phyloP scores from a whole-genome alignment of 306 rosid species.

The Argentina anserina region DNA sequence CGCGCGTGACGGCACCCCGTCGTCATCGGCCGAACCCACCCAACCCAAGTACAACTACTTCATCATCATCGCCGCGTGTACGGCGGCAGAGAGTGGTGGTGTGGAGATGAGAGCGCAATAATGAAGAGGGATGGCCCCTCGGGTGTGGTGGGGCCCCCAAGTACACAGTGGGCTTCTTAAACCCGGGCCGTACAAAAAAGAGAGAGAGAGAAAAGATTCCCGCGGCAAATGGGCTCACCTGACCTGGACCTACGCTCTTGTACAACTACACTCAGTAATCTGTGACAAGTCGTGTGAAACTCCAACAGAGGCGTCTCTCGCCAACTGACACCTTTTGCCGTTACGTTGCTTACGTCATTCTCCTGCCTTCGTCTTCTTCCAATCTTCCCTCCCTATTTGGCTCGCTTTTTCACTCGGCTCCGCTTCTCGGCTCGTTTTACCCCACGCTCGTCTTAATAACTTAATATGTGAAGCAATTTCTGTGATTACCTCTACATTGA shows the following conservation, averaged over 20 bases:
- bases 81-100: neutral
- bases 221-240: slow-evolving; percentile 14
- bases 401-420: neutral
- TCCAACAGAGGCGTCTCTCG: neutral
- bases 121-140: neutral
- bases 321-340: slow-evolving; percentile 39
- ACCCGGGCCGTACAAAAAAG: neutral
- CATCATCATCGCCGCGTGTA: slow-evolving; percentile 33
- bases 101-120: slow-evolving; percentile 9
- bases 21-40: slow-evolving; percentile 1
- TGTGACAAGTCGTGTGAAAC: neutral
- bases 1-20: slow-evolving; percentile 28
- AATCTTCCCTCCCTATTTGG: neutral
- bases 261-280: neutral
- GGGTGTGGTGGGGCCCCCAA: neutral
- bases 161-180: neutral
- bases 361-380: neutral
- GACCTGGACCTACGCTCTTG: neutral
- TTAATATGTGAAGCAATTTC: too few relatives aligned
- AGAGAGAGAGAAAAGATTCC: slow-evolving; percentile 15
- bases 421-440: neutral
- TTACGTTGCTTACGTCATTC: slow-evolving; percentile 23
- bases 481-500: too few relatives aligned
- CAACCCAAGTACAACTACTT: neutral
- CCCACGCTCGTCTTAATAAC: too few relatives aligned